phyloP scores from a whole-genome alignment of 2,329 filamentous ascomycete species.

The Sporothrix inflata region DNA sequence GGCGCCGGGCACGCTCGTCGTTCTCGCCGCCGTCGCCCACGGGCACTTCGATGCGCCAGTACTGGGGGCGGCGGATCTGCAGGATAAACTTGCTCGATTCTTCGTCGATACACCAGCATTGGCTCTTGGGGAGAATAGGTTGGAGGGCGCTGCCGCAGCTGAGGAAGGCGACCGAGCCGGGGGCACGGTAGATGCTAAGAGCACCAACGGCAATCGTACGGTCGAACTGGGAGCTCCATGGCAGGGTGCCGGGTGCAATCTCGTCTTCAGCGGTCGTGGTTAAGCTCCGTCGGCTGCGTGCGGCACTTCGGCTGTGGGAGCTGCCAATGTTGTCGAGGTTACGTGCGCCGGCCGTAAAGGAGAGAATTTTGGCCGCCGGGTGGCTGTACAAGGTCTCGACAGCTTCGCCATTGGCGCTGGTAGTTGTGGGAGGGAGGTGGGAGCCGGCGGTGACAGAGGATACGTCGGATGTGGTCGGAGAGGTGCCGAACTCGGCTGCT shows the following conservation, averaged over 20 bases:
- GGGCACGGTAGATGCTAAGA: conserved; percentile 82
- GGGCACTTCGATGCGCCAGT: conserved; percentile 88
- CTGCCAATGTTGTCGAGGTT: conserved; percentile 42
- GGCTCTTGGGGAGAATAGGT: conserved; percentile 84
- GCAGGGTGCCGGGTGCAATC: conserved; percentile 64
- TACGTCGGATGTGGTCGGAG: conserved; percentile 26
- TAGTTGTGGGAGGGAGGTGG: neutral
- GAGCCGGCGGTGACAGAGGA: conserved; percentile 22
- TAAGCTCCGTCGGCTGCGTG: conserved; percentile 30
- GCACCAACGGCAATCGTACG: conserved; percentile 78
- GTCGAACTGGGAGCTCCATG: conserved; percentile 77
- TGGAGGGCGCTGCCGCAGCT: conserved; percentile 83
- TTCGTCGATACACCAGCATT: conserved; percentile 92
- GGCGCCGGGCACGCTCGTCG: conserved; percentile 62
- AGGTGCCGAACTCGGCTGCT: conserved; percentile 28
- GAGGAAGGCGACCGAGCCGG: conserved; percentile 83
- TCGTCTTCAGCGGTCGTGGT: conserved; percentile 39
- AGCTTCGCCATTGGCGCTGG: conserved; percentile 35
- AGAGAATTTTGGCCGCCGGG: conserved; percentile 69
- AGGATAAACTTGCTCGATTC: conserved; percentile 81
- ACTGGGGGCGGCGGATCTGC: conserved; percentile 78
- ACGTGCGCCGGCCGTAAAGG: conserved; percentile 51
- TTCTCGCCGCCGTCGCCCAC: conserved; percentile 63
- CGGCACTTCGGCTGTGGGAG: conserved; percentile 33
- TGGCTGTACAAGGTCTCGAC: conserved; percentile 77